These are phyloP conservation scores for Xylaria hypoxylon DNA, from an alignment of 2,329 filamentous ascomycete genomes.

Conservation along the genomic window DNA sequence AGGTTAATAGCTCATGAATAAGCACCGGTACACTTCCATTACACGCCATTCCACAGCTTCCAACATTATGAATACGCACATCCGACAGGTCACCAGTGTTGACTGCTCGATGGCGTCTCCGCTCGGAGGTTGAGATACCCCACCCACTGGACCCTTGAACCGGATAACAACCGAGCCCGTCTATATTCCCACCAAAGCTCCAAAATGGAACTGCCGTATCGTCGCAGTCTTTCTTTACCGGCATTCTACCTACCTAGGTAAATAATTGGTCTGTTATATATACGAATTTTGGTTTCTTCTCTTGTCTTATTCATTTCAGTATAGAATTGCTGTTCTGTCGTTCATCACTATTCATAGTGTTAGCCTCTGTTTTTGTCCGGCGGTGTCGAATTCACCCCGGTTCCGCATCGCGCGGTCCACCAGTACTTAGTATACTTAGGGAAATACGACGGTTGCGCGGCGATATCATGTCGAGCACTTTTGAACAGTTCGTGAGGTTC, in stretches of 20 bases:
- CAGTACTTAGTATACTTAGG: too few relatives aligned
- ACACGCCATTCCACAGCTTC: neutral
- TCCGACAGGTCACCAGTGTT: neutral
- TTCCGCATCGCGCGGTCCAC: neutral
- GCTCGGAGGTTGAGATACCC: slow-evolving; percentile 22
- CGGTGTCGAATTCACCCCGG: neutral
- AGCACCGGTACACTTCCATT: neutral
- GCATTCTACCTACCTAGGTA: slow-evolving; percentile 17
- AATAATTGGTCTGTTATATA: neutral
- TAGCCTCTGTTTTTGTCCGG: too few relatives aligned
- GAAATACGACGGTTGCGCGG: too few relatives aligned
- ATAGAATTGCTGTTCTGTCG: neutral
- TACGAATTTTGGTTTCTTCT: neutral
- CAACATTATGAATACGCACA: neutral
- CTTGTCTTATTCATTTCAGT: neutral
- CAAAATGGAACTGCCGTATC: slow-evolving; percentile 25
- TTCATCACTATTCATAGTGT: neutral
- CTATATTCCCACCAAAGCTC: neutral
- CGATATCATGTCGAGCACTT: slow-evolving; percentile 43
- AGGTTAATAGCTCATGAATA: too few relatives aligned
- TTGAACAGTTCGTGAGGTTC: slow-evolving; percentile 58
- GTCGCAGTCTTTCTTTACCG: slow-evolving; percentile 14
- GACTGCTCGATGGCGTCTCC: slow-evolving; percentile 15
- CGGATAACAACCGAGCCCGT: slow-evolving; percentile 28
- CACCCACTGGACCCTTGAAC: slow-evolving; percentile 18